Evolutionary conservation across 2,329 filamentous ascomycete species (phyloP).

Genomic region (Truncatella angustata): DNA sequence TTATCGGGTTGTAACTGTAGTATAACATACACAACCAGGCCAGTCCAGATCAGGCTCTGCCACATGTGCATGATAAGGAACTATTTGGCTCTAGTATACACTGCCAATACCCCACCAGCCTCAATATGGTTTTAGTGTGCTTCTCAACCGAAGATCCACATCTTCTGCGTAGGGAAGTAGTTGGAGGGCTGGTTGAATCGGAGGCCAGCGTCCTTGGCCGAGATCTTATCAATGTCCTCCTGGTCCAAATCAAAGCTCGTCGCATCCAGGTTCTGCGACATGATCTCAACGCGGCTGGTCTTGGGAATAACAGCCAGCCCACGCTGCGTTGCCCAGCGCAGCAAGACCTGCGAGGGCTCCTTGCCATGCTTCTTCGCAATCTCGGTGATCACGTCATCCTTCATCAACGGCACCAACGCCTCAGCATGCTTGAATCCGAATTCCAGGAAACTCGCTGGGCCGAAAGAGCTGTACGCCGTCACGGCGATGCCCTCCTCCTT

Average conservation of each 20-base stretch:
- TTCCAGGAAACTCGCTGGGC: constrained; percentile 75
- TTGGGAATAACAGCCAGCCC: constrained; percentile 81
- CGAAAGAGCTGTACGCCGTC: constrained; percentile 83
- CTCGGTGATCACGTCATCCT: constrained; percentile 62
- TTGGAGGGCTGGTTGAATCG: constrained; percentile 77
- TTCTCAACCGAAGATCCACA: constrained; percentile 59
- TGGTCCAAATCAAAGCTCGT: constrained; percentile 63
- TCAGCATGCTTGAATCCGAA: constrained; percentile 69
- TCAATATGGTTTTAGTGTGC: too few relatives aligned
- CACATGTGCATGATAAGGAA: too few relatives aligned
- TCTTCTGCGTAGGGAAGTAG: constrained; percentile 55
- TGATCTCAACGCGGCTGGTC: constrained; percentile 52
- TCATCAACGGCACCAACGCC: constrained; percentile 66
- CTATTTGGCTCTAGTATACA: too few relatives aligned
- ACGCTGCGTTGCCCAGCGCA: constrained; percentile 85
- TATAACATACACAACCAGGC: too few relatives aligned
- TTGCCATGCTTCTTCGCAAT: constrained; percentile 70
- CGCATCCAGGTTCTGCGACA: constrained; percentile 67
- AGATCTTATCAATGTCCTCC: constrained; percentile 66
- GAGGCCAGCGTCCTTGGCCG: constrained; percentile 61
- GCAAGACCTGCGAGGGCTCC: constrained; percentile 75
- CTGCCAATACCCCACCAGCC: too few relatives aligned
- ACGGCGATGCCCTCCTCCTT: constrained; percentile 69
- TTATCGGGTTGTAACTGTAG: not conserved
- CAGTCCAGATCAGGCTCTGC: too few relatives aligned